Conservation (phyloP, 441 rosid species). For the Francoa sonchifolia region DNA sequence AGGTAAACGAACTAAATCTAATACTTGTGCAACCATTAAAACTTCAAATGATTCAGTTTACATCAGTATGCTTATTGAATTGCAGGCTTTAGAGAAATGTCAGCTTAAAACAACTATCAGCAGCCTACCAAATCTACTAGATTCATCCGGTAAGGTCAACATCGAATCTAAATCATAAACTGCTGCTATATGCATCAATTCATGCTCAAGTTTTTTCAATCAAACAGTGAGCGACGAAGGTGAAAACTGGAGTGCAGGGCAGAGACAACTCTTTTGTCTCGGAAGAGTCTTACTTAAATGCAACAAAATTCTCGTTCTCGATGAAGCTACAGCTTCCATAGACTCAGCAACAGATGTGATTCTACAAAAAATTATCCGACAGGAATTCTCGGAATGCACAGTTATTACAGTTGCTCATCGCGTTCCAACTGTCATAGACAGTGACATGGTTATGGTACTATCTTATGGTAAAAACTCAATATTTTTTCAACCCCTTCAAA, state of each 20-base stretch:
- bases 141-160: slow-evolving; percentile 43
- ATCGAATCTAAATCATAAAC: neutral
- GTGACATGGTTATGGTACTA: slow-evolving; percentile 92
- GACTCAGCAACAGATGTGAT: slow-evolving; percentile 77
- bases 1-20: slow-evolving; percentile 26
- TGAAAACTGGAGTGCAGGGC: slow-evolving; percentile 91
- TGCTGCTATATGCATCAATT: neutral
- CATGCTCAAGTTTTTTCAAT: too few species aligned
- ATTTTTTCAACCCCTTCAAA: too few species aligned
- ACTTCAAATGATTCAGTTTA: too few species aligned
- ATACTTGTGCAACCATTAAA: neutral
- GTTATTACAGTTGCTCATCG: slow-evolving; percentile 77
- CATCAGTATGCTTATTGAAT: neutral
- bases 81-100: slow-evolving; percentile 76
- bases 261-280: slow-evolving; percentile 73
- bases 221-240: slow-evolving; percentile 75
- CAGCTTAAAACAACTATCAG: slow-evolving; percentile 64
- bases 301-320: slow-evolving; percentile 65
- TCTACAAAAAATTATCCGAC: slow-evolving; percentile 55
- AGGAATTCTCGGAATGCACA: slow-evolving; percentile 57
- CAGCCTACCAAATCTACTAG: slow-evolving; percentile 56
- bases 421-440: slow-evolving; percentile 76
- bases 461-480: slow-evolving; percentile 43
- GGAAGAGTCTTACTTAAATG: slow-evolving; percentile 70
- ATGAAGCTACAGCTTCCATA: slow-evolving; percentile 92